Conservation (phyloP, 768 basidiomycete genomes). For the Amanita subjunquillea region DNA sequence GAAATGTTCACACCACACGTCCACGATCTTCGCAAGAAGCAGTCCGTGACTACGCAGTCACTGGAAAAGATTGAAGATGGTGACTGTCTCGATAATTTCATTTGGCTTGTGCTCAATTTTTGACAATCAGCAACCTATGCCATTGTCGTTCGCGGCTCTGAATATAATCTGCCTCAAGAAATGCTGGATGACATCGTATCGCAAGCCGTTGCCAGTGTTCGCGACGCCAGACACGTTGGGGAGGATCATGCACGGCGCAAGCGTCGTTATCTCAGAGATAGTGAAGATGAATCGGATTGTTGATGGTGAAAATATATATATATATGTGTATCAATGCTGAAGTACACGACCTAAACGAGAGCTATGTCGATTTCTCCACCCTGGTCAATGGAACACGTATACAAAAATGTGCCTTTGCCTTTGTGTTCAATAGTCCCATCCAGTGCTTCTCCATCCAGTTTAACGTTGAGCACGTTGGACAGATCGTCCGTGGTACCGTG, state of each 20-base stretch:
- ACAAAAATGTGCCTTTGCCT: background rate
- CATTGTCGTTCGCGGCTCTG: conserved; percentile 59
- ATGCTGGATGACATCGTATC: conserved; percentile 62
- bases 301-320: background rate
- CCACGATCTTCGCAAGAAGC: conserved; percentile 76
- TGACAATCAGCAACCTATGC: conserved; percentile 53
- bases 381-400: background rate
- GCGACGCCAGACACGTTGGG: background rate
- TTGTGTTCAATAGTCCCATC: background rate
- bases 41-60: conserved; percentile 76
- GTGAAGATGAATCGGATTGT: background rate
- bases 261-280: conserved; percentile 1
- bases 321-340: background rate
- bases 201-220: conserved; percentile 29
- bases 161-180: conserved; percentile 60
- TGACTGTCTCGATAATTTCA: conserved; percentile 21
- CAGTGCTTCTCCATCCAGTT: background rate
- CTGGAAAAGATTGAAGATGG: conserved; percentile 93
- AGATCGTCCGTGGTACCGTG: background rate
- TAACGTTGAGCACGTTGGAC: background rate
- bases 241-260: conserved; percentile 6
- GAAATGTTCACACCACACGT: conserved; percentile 66
- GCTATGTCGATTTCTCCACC: background rate
- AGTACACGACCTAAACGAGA: background rate
- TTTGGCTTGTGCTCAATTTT: conserved; percentile 4